Base-by-base conservation (phyloP, 176 grass and related monocot species). In the Poa annua region DNA sequence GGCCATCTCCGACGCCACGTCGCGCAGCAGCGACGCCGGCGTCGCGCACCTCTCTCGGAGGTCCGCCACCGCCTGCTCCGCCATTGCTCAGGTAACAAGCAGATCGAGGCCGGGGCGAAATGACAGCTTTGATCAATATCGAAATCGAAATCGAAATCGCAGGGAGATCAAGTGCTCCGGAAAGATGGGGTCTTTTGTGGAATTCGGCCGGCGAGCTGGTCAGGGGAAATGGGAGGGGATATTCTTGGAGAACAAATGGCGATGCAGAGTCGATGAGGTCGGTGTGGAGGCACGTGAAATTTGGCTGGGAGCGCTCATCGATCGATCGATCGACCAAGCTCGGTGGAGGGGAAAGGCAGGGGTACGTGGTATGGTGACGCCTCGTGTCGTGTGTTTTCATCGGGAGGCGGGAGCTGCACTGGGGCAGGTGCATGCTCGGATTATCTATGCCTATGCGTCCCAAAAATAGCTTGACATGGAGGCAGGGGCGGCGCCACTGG, bases 1-100 rank as follows among this genome's bases (percentile, higher is more conserved):
- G 42, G 80, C 88, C 92, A 98, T 93, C 38, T 61, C 92, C 72
- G 75, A 34, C 48, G 90, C 84, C 80, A 97, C 69, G 8, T 86
- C 85, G 29, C 72, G 57, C 79, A 94, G 71, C 82, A 81, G 64
- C 59, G 82, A 81, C 66, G 49, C 22, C 13, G 90, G 90, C 44
- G 86, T 75, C 48, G 78, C 86, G 12, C 90, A 93, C 66, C 48
- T 73, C 54, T 72, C 83, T 7, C 91, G 82, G 22, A 98, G 87
- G 50, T 93, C 85, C 12, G 47, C 48, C 71, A 91, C 82, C 60
- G 90, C 80, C 86, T 86, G 71, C 95, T 85, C 88, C 48, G 88
- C 86, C 57, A 71, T 79, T 14, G 59, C 78, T 11, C 55, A 24
- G 5, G 8, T 4, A 25, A 29, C 47, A 29, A 45, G 36, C 15